These are phyloP conservation scores for Tylopilus cervinicoccineus DNA, from an alignment of 768 basidiomycete species.

Conservation along the genomic window DNA sequence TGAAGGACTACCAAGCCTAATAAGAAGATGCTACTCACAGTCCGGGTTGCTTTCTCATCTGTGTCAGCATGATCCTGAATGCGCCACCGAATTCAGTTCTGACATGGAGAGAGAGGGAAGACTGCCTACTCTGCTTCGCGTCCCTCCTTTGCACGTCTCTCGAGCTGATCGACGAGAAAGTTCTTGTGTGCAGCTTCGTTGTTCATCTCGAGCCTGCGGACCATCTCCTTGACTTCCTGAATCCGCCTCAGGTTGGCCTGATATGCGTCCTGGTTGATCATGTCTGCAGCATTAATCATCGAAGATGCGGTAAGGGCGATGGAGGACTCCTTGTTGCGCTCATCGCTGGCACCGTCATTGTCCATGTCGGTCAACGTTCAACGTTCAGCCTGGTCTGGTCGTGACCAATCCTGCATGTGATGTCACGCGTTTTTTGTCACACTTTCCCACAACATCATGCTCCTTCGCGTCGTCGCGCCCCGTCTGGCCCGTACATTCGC, in stretches of 20 bases:
- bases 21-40: conserved; percentile 11
- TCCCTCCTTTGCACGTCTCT: conserved; percentile 39
- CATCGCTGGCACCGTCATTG: conserved; percentile 7
- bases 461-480: conserved; percentile 3
- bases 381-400: neutral
- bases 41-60: conserved; percentile 10
- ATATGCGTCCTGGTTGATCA: conserved; percentile 19
- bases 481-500: conserved; percentile 41
- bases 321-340: conserved; percentile 7
- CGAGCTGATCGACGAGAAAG: conserved; percentile 32
- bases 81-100: conserved; percentile 1
- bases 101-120: neutral
- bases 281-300: conserved; percentile 22
- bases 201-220: conserved; percentile 28
- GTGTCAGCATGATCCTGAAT: conserved; percentile 20
- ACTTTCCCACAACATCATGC: conserved; percentile 16
- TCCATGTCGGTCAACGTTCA: conserved; percentile 16
- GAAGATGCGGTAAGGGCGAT: conserved; percentile 22
- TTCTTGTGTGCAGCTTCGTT: conserved; percentile 41
- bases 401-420: neutral
- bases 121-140: conserved; percentile 41
- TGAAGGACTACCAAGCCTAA: neutral
- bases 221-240: conserved; percentile 29
- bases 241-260: conserved; percentile 23
- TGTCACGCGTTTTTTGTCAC: conserved; percentile 17